Evolutionary conservation across 495 filamentous ascomycete species (phyloP).

Genomic region (Tuber melanosporum): DNA sequence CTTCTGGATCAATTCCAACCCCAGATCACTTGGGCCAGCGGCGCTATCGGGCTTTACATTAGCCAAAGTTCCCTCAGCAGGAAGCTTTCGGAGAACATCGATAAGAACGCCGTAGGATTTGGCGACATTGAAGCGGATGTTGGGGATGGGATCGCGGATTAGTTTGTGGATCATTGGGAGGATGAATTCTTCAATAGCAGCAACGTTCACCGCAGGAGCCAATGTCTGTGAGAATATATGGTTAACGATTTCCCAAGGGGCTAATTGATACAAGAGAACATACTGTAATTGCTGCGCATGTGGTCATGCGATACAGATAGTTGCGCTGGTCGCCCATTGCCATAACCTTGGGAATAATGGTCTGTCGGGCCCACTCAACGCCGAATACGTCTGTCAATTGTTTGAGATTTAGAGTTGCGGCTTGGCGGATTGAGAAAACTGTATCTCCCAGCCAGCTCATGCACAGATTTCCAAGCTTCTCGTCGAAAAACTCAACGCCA

Average conservation of each 20-base stretch:
- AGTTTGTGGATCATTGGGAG: constrained; percentile 93
- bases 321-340: constrained; percentile 96
- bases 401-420: constrained; percentile 91
- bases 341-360: constrained; percentile 97
- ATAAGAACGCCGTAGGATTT: constrained; percentile 92
- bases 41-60: constrained; percentile 62
- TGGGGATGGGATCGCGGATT: constrained; percentile 87
- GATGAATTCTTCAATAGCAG: constrained; percentile 85
- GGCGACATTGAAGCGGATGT: constrained; percentile 98
- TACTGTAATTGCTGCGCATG: constrained; percentile 95
- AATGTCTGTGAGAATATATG: constrained; percentile 60
- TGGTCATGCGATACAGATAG: constrained; percentile 98
- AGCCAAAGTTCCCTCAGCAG: constrained; percentile 77
- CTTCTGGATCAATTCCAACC: constrained; percentile 77
- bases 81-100: constrained; percentile 79
- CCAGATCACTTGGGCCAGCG: constrained; percentile 59
- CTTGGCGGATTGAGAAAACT: constrained; percentile 96
- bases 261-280: constrained; percentile 42
- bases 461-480: constrained; percentile 88
- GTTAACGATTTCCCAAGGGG: background rate
- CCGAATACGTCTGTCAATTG: constrained; percentile 98
- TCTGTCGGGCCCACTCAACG: constrained; percentile 93
- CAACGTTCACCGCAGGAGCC: constrained; percentile 80
- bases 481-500: constrained; percentile 96
- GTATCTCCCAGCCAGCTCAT: constrained; percentile 99